A percentile compares a stretch with the other conserved stretches of the same genome.
Conservation (phyloP, 106 monocot genomes). For the Dactylorhiza incarnata region DNA sequence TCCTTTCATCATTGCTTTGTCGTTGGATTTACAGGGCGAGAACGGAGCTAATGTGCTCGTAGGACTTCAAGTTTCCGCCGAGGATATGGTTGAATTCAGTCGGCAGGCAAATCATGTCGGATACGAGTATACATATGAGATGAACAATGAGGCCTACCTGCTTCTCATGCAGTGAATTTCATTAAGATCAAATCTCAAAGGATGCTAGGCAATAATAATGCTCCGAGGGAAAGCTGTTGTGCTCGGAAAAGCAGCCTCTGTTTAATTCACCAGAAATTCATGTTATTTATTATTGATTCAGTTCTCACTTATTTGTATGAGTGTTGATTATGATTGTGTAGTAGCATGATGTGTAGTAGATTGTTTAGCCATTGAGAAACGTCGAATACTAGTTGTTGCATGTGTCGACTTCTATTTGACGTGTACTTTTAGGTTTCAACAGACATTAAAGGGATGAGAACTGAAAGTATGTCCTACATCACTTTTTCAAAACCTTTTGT, state of each 20-base stretch:
- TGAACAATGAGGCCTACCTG: conserved; percentile 54
- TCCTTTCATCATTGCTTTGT: background rate
- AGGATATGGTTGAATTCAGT: conserved; percentile 64
- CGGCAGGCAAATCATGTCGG: conserved; percentile 44
- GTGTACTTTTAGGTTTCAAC: too few relatives aligned
- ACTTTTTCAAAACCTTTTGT: too few relatives aligned
- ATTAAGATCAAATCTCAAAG: background rate
- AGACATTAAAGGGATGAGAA: too few relatives aligned
- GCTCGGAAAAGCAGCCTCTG: background rate
- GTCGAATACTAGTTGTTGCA: too few relatives aligned
- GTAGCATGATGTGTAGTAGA: too few relatives aligned
- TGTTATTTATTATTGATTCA: too few relatives aligned
- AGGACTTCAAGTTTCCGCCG: conserved; percentile 60
- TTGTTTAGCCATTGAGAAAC: too few relatives aligned
- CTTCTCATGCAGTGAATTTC: conserved; percentile 55
- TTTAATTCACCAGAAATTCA: too few relatives aligned
- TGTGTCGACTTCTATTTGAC: too few relatives aligned
- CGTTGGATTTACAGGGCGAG: conserved; percentile 44
- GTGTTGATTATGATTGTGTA: too few relatives aligned
- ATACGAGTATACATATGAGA: conserved; percentile 67
- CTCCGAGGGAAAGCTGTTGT: background rate
- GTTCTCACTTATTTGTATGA: too few relatives aligned
- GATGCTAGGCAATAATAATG: background rate
- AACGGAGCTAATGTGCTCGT: conserved; percentile 83
- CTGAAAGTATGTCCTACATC: too few relatives aligned